Percentiles rank a stretch among this genome's conserved stretches.
Conservation (phyloP, 2,329 filamentous ascomycete species). For the Hypoxylon sp. region DNA sequence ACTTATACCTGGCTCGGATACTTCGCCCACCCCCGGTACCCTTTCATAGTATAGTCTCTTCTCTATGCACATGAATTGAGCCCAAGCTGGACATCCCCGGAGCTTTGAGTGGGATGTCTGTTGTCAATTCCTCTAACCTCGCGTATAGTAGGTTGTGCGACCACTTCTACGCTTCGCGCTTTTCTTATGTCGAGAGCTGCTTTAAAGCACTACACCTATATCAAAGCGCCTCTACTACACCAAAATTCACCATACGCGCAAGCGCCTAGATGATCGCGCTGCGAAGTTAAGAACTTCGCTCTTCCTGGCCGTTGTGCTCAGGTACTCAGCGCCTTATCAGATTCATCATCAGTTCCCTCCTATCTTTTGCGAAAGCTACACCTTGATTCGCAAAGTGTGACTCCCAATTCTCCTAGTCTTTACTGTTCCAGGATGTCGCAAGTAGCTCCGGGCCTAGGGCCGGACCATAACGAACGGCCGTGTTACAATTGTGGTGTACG, state of each 20-base stretch:
- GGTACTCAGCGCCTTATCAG: constrained; percentile 19
- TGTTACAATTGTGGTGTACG: constrained; percentile 56
- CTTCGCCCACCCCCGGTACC: constrained; percentile 7
- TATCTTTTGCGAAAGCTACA: constrained; percentile 9
- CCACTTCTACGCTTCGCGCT: constrained; percentile 22
- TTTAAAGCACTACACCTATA: constrained; percentile 20
- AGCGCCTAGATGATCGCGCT: constrained; percentile 19
- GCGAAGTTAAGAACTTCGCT: constrained; percentile 15
- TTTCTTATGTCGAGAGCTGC: constrained; percentile 21
- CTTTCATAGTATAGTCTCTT: constrained; percentile 13
- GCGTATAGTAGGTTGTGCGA: constrained; percentile 33
- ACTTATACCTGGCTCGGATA: constrained; percentile 21
- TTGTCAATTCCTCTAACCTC: constrained; percentile 30
- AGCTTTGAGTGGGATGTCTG: constrained; percentile 9
- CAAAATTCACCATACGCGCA: not conserved
- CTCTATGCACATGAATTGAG: constrained; percentile 4
- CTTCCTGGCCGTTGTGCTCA: constrained; percentile 22
- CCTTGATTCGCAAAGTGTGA: constrained; percentile 11
- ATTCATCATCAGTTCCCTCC: constrained; percentile 4
- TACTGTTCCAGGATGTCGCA: constrained; percentile 46
- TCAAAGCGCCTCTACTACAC: constrained; percentile 14
- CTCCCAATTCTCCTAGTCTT: constrained; percentile 1
- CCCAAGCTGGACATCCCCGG: constrained; percentile 6
- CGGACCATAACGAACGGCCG: constrained; percentile 49
- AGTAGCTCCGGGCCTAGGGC: constrained; percentile 49